Evolutionary conservation across 768 basidiomycete genomes (phyloP).

Genomic region (Tricholoma matsutake): DNA sequence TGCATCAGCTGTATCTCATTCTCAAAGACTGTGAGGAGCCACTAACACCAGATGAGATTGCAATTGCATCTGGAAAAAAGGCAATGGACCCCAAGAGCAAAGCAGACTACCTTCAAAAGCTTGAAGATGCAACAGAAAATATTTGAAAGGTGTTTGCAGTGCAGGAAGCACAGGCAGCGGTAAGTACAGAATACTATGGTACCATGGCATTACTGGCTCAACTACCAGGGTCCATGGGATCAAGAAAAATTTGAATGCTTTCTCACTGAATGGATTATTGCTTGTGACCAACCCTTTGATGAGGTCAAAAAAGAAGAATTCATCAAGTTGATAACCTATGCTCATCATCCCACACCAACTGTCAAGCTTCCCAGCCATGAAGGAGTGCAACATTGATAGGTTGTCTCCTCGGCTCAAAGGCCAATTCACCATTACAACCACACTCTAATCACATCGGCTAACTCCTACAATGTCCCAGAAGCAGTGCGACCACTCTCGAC

Average conservation of each 20-base stretch:
- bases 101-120: neutral
- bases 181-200: no score
- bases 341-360: neutral
- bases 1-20: neutral
- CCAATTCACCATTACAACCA: no score
- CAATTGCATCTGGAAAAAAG: neutral
- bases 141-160: neutral
- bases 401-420: no score
- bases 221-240: neutral
- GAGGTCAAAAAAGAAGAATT: neutral
- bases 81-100: neutral
- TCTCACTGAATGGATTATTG: neutral
- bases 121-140: neutral
- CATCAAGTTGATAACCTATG: neutral
- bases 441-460: no score
- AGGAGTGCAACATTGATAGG: no score
- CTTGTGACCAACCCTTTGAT: neutral
- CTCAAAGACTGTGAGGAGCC: neutral
- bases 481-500: no score
- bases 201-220: neutral
- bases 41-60: neutral
- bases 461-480: no score
- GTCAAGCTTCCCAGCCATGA: neutral
- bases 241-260: neutral
- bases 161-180: neutral